Evolutionary conservation across 768 basidiomycete species (phyloP), one percentile per base, ranked within the genome.

Genomic region (Dioszegia hungarica): DNA sequence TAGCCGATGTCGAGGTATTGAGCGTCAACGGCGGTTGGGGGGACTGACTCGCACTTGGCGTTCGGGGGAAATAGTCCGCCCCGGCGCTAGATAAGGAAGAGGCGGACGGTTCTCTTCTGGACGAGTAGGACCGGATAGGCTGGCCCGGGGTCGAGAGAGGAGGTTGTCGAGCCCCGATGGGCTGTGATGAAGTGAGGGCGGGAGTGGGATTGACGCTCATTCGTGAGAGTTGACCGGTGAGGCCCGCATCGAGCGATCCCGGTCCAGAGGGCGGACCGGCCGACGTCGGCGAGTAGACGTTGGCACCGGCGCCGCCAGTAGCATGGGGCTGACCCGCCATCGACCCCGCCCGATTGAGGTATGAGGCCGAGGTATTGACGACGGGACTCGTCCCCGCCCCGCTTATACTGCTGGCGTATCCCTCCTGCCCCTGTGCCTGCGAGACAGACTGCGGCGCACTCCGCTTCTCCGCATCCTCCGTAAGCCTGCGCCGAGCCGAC

Each of bases 401-500:
- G n/a, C n/a, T n/a, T n/a, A n/a, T n/a, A 19, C 31, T 28, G 37
- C 24, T 36, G 25, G 14, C 36, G 43, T 46, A 27, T 24, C 38
- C 34, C 8, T 41, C 40, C 37, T 61, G 54, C n/a, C 27, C 29
- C 40, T 54, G 39, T 14, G 6, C 31, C 31, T 14, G 31, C 31
- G 8, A 33, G 6, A 33, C 31, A 6, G 31, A 33, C 31, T 14
- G 31, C 31, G 31, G 14, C 31, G 14, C 8, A 14, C 6, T 14
- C 31, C 31, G 31, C 41, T 33, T 49, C 33, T 49, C 31, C 22
- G 85, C 73, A 33, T 54, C 44, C 46, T 77, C 76, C 9, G 67
- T 79, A 28, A 90, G 77, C 3, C 81, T 80, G 63, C 84, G 83
- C 56, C 86, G 80, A 8, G 88, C 85, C 17, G 85, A 85, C 67